These are phyloP conservation scores for Schizochytrium sp. DNA, from an alignment of 108 stramenopile species.

Conservation along the genomic window DNA sequence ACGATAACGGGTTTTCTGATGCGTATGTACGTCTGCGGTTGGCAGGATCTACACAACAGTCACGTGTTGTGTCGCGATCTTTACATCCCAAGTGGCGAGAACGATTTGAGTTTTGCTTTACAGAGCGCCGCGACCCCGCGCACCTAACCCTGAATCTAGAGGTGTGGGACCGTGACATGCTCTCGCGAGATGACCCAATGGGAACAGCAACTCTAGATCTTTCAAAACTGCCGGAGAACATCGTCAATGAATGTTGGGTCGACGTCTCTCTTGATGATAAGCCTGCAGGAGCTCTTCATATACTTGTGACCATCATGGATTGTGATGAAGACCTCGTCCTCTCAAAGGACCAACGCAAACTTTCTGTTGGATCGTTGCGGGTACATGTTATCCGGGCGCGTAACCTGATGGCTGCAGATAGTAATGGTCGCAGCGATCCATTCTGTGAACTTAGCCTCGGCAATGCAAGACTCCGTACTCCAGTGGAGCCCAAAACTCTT, in stretches of 20 bases:
- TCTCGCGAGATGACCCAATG: constrained; percentile 54
- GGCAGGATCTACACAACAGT: not conserved
- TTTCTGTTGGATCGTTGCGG: not conserved
- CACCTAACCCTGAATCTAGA: constrained; percentile 1
- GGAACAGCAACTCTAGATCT: not conserved
- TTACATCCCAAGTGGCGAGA: constrained; percentile 51
- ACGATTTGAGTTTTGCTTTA: not conserved
- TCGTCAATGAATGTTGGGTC: constrained; percentile 8
- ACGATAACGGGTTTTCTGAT: constrained; percentile 52
- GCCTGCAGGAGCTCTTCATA: not conserved
- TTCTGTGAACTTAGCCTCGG: constrained; percentile 9
- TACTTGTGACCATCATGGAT: constrained; percentile 23
- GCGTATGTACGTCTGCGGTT: not conserved
- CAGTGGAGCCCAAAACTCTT: not conserved
- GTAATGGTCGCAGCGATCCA: constrained; percentile 13
- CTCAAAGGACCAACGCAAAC: not conserved
- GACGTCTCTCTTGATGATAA: not conserved
- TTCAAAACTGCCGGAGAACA: not conserved
- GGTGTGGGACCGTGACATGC: constrained; percentile 43
- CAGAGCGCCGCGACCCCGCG: not conserved
- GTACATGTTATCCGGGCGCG: not conserved
- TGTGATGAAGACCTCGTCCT: constrained; percentile 24
- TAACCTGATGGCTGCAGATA: constrained; percentile 1
- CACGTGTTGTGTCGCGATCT: constrained; percentile 23
- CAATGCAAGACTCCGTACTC: constrained; percentile 53